Base-by-base conservation (phyloP, 768 basidiomycete genomes). In the Suillus decipiens region DNA sequence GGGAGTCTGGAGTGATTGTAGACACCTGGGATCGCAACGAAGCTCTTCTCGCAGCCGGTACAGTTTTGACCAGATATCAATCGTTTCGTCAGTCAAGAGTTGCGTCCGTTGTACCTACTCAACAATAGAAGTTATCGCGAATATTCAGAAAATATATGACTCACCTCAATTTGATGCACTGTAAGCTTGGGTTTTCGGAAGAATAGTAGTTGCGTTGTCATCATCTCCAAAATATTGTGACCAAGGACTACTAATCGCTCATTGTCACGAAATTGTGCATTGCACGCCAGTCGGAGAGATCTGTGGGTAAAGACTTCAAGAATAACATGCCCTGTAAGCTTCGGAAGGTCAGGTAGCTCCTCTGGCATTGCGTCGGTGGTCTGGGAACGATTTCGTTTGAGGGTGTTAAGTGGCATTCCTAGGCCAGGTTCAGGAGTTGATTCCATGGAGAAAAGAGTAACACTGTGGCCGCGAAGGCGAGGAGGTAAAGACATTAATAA, bases 221-320 rank as follows among this genome's bases (percentile, higher is more conserved):
- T 79, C 66, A 80, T 74, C 59, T 81, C 79, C 60, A 89, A 74
- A 42, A 80, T 80, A 55, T 75, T 64, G 62, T 75, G 73, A 37
- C 88, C 88, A 45, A 89, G 77, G 42, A 77, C 74, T 41, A 82
- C 74, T 62, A 89, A 73, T 60, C 86, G 76, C 71, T 86, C 86
- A 66, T 86, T 86, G 71, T 89, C 86, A 65, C 76, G 76, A 70
- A 80, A 82, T 78, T 78, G 64, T 69, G 77, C 66, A 47, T 73
- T 74, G 67, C 75, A 65, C 68, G 74, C 69, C 72, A 76, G 80
- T 58, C 84, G 80, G 57, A 92, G 78, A 22, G 89, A 89, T 68
- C 75, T 81, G 71, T 92, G 90, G 14, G 88, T 90, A 68, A 84
- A 90, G 59, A 90, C 86, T 67, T 89, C 84, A 59, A 92, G 81